Evolutionary conservation across 1,284 basidiomycete genomes (phyloP).

Genomic region (Microbotryum intermedium): DNA sequence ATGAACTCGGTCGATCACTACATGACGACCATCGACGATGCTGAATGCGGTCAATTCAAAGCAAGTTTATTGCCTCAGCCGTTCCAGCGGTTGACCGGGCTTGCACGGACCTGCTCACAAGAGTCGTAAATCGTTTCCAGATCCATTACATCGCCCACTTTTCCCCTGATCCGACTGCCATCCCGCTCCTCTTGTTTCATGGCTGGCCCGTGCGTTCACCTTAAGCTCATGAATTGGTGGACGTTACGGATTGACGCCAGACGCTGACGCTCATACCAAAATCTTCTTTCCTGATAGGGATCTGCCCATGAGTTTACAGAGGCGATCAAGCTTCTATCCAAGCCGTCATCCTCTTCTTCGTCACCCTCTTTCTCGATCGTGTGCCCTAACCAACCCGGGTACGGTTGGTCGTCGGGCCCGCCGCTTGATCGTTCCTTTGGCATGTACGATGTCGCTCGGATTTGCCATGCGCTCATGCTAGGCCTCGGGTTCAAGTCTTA

Average conservation of each 20-base stretch:
- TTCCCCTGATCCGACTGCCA: conserved; percentile 31
- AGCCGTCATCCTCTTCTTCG: no score
- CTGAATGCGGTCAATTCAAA: conserved; percentile 2
- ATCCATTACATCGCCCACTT: conserved; percentile 37
- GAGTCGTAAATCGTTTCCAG: not conserved
- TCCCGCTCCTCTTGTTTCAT: conserved; percentile 38
- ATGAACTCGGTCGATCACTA: conserved; percentile 23
- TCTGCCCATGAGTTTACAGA: conserved; percentile 36
- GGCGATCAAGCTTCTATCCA: conserved; percentile 33
- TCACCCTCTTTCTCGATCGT: conserved; percentile 36
- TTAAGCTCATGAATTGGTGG: no score
- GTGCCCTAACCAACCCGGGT: conserved; percentile 37
- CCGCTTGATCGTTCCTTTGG: conserved; percentile 36
- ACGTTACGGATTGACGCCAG: no score
- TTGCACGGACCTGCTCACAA: not conserved
- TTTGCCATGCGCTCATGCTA: conserved; percentile 38
- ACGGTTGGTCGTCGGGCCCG: conserved; percentile 23
- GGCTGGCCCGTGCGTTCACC: conserved; percentile 34
- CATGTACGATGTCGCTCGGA: conserved; percentile 32
- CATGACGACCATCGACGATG: conserved; percentile 8
- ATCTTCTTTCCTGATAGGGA: not conserved
- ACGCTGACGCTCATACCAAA: no score
- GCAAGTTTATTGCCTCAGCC: not conserved
- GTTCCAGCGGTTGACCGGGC: no score
- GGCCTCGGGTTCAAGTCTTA: conserved; percentile 39